Evolutionary conservation across 2,329 filamentous ascomycete species (phyloP), one percentile per base, ranked within the genome.

Genomic region (Corniculantispora saksenae): DNA sequence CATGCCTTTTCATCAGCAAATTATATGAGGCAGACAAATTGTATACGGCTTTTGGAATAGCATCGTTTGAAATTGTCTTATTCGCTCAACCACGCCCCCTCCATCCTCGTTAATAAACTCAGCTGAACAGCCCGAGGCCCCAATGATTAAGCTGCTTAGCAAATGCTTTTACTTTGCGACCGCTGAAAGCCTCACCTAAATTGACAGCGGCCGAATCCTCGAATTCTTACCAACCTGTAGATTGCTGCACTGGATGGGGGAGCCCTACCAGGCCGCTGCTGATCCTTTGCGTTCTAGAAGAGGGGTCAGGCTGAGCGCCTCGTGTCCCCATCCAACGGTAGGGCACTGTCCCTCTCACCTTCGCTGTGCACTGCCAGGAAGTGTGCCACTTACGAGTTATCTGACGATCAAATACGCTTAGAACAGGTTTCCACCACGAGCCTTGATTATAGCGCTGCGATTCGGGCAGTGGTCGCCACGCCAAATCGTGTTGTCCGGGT

Each of bases 1-100:
- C 19, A 17, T 19, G 27, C 19, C 25, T 32, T 35, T 43, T 6
- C n/a, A 50, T 35, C 25, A 57, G 54, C 57, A 50, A 17, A 50
- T 17, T 5, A 50, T 60, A 50, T 60, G 19, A 48, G 43, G 27
- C 27, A 35, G 43, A 35, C 57, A 25, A 50, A 60, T 38, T 50
- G 57, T 9, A 60, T 60, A 60, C 57, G 57, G 19, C 27, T 60
- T 60, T 48, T 25, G 57, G 57, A 50, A 60, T 60, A 60, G 57
- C 27, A 50, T 50, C 29, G 43, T 60, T 48, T 35, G 17, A 10
- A 25, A 27, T 50, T 19, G n/a, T 47, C 45, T 29, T 23, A 13
- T 50, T 43, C 57, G 2, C 12, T 50, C 40, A 45, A 47, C 15
- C 38, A 58, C 23, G 19, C 40, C 29, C 51, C 27, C 51, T 51